phyloP scores from a whole-genome alignment of 257 asterid species.

The Dorcoceras hygrometricum region DNA sequence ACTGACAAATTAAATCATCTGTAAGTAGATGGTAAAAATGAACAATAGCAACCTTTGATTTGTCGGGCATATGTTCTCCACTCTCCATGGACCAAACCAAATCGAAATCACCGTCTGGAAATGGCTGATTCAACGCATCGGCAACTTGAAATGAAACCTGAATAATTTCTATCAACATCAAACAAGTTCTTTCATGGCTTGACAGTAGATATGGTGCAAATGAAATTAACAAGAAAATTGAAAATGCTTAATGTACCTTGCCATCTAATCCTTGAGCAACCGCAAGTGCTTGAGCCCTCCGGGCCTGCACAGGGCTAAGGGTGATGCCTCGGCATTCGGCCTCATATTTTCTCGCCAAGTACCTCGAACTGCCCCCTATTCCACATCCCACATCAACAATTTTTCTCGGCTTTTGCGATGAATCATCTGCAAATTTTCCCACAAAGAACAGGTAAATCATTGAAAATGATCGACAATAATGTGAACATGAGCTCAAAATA shows the following conservation, averaged over 20 bases:
- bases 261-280: constrained; percentile 65
- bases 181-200: neutral
- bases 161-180: neutral
- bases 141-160: constrained; percentile 93
- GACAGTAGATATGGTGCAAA: neutral
- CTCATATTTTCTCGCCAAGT: constrained; percentile 68
- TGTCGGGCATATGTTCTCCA: constrained; percentile 99
- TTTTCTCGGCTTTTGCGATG: constrained; percentile 41
- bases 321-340: constrained; percentile 79
- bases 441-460: neutral
- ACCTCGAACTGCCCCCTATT: constrained; percentile 91
- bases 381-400: constrained; percentile 99
- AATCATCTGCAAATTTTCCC: constrained; percentile 43
- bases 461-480: neutral
- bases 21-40: neutral
- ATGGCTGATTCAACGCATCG: constrained; percentile 94
- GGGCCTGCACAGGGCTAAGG: constrained; percentile 94
- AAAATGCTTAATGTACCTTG: constrained; percentile 37
- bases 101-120: constrained; percentile 78
- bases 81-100: constrained; percentile 99
- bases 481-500: neutral
- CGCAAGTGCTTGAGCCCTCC: constrained; percentile 88
- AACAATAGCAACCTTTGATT: constrained; percentile 57
- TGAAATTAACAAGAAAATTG: neutral
- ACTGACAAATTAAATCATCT: neutral